Base-by-base conservation (phyloP, 495 filamentous ascomycete species). In the Daldinia caldariorum region DNA sequence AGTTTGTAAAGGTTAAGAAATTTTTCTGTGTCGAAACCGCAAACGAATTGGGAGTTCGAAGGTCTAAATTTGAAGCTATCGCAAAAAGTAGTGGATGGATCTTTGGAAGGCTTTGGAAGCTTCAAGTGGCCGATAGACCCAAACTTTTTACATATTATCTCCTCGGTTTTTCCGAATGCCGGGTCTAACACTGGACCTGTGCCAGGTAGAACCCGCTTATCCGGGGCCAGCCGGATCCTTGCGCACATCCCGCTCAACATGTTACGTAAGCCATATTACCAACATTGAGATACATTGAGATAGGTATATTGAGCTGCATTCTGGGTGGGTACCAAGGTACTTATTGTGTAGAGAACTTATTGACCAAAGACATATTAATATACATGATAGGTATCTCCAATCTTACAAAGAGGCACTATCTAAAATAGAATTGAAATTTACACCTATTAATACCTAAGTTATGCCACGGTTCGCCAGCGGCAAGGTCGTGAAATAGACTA, bases 71-170 rank as follows among this genome's bases (percentile, higher is more conserved):
- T 77, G 71, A 76, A 74, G 76, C 74, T 78, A 76, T 74, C 70
- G 59, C 70, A 63, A 26, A 26, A 26, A 73, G 61, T 32, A 38
- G 64, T 58, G 56, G 53, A 67, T 63, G 56, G 57, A 41, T 69
- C 64, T 71, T 70, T 76, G 55, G 74, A 77, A 76, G 71, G 73
- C 69, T 76, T 71, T 74, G 57, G 71, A 77, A 81, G 73, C 60
- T 78, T 78, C 77, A 75, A 79, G 67, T 70, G 73, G 43, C 38
- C 67, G 67, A 70, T 73, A 63, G 72, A 71, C 64, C 61, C 50
- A 50, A 71, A 64, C 64, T 77, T 76, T 79, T 74, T 70, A 61
- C 1, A 26, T 3, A 26, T 26, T 26, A 26, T 26, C 63, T 47
- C 70, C 66, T 56, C 12, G 59, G 71, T 75, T 78, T 77, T 79